Percentiles rank a stretch among this genome's conserved stretches.
These are phyloP conservation scores for Phytopythium chamaehyphon DNA, from an alignment of 352 stramenopile genomes.

Conservation along the genomic window DNA sequence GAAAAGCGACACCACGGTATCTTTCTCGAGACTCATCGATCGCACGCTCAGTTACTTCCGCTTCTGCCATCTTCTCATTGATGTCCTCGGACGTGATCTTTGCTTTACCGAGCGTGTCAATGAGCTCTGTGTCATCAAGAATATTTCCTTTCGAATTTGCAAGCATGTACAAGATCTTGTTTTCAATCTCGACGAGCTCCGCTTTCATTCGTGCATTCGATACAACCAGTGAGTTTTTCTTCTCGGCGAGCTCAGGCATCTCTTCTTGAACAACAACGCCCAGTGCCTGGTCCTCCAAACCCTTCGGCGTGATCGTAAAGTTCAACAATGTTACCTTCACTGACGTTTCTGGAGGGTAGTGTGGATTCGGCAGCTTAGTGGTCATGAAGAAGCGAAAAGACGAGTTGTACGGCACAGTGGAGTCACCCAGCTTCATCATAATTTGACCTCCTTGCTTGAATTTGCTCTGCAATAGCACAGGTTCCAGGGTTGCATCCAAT, in stretches of 20 bases:
- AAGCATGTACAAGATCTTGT: constrained; percentile 93
- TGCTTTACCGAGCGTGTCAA: constrained; percentile 88
- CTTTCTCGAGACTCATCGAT: constrained; percentile 89
- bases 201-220: constrained; percentile 91
- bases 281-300: constrained; percentile 89
- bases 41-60: constrained; percentile 88
- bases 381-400: constrained; percentile 93
- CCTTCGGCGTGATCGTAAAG: constrained; percentile 90
- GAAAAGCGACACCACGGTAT: constrained; percentile 88
- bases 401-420: constrained; percentile 89
- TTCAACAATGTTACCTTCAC: constrained; percentile 93
- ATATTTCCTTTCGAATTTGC: constrained; percentile 93
- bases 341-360: constrained; percentile 91
- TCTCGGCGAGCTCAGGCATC: constrained; percentile 91
- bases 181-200: constrained; percentile 92
- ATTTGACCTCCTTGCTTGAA: constrained; percentile 91
- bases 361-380: constrained; percentile 91
- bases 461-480: constrained; percentile 88
- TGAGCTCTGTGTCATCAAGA: constrained; percentile 90
- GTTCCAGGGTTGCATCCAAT: constrained; percentile 88
- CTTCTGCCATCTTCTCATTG: constrained; percentile 91
- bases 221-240: constrained; percentile 92
- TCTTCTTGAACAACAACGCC: constrained; percentile 92
- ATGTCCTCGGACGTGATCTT: constrained; percentile 93
- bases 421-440: constrained; percentile 93